phyloP scores from a whole-genome alignment of 805 yeast genomes.

The Vanderwaltozyma yarrowii region DNA sequence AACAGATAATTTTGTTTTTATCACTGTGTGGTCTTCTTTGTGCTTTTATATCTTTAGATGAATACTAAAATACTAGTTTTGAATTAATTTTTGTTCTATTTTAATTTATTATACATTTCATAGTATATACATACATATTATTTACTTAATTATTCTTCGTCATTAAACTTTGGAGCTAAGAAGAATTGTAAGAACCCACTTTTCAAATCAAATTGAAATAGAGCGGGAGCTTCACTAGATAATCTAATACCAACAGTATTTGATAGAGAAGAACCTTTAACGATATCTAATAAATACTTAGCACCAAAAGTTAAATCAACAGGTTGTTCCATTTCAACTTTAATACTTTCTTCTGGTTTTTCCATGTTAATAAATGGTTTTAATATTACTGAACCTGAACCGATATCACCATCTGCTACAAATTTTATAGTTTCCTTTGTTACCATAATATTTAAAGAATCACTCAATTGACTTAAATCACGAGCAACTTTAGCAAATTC shows the following conservation, averaged over 20 bases:
- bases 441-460: slow-evolving; percentile 74
- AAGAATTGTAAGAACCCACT: slow-evolving; percentile 92
- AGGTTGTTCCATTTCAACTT: slow-evolving; percentile 72
- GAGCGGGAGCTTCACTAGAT: slow-evolving; percentile 86
- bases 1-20: no score
- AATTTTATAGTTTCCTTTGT: slow-evolving; percentile 90
- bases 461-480: slow-evolving; percentile 79
- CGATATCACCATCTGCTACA: slow-evolving; percentile 83
- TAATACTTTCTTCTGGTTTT: slow-evolving; percentile 62
- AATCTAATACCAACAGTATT: slow-evolving; percentile 71
- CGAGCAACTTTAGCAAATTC: slow-evolving; percentile 87
- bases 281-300: slow-evolving; percentile 81
- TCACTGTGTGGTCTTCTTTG: no score
- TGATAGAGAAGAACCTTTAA: slow-evolving; percentile 79
- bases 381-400: slow-evolving; percentile 75
- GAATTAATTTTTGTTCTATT: neutral
- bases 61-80: no score
- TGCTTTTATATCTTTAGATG: no score
- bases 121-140: neutral
- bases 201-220: slow-evolving; percentile 76
- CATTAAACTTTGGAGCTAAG: slow-evolving; percentile 96
- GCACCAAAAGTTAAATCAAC: slow-evolving; percentile 86
- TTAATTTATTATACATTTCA: neutral
- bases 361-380: slow-evolving; percentile 81
- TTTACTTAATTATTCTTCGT: slow-evolving; percentile 48